Percentiles rank a stretch among this genome's conserved stretches.
Conservation (phyloP, 148 eudicot genomes). For the Polygonum maritimum region DNA sequence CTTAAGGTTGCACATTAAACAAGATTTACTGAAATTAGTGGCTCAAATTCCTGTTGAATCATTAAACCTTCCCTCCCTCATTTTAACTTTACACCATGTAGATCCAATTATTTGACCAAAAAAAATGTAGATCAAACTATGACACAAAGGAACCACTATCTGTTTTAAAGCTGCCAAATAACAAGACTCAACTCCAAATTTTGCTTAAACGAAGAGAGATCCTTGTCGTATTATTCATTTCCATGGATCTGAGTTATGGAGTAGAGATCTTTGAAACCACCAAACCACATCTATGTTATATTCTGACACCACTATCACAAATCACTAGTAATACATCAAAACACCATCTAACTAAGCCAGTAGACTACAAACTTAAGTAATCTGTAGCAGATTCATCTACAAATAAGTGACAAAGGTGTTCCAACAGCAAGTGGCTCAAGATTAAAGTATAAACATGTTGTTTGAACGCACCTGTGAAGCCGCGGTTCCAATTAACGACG, state of each 20-base stretch:
- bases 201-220: neutral
- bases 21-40: neutral
- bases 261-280: neutral
- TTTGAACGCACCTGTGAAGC: slow-evolving; percentile 68
- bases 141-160: neutral
- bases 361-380: neutral
- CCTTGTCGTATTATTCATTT: neutral
- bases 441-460: neutral
- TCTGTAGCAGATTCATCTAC: neutral
- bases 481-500: slow-evolving; percentile 92
- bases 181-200: neutral
- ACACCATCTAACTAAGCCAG: neutral
- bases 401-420: neutral
- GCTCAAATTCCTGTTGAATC: neutral
- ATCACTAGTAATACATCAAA: neutral
- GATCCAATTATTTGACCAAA: too few species aligned
- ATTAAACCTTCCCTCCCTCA: neutral
- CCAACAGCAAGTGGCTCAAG: neutral
- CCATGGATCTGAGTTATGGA: neutral
- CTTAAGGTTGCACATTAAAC: neutral
- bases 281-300: neutral
- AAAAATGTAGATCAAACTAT: too few species aligned
- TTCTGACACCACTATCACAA: neutral
- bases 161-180: neutral
- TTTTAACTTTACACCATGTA: neutral